phyloP scores from a whole-genome alignment of 768 basidiomycete species.

The Myochromella boudieri region DNA sequence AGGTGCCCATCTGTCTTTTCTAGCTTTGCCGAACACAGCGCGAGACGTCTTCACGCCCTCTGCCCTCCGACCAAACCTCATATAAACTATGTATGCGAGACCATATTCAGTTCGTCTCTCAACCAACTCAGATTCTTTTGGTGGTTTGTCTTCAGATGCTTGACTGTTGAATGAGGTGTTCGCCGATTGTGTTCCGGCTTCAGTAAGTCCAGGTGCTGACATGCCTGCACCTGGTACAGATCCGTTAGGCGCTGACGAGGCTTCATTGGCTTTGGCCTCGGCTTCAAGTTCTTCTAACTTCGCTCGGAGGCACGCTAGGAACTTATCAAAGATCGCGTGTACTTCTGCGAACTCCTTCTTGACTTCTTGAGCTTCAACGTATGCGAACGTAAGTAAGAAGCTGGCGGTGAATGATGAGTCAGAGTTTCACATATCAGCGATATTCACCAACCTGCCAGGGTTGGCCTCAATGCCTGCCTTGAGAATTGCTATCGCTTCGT shows the following conservation, averaged over 20 bases:
- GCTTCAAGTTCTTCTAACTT: constrained; percentile 65
- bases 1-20: constrained; percentile 70
- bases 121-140: constrained; percentile 51
- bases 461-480: constrained; percentile 89
- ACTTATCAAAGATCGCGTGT: constrained; percentile 69
- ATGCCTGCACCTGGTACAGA: background rate
- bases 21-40: constrained; percentile 76
- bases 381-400: constrained; percentile 88
- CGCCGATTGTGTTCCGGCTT: constrained; percentile 5
- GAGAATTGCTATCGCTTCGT: constrained; percentile 80
- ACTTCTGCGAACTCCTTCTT: constrained; percentile 61
- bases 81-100: constrained; percentile 85
- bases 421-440: background rate
- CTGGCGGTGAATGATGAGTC: constrained; percentile 34
- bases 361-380: constrained; percentile 71
- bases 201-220: constrained; percentile 5
- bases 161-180: constrained; percentile 43
- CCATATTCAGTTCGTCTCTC: constrained; percentile 72
- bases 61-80: constrained; percentile 87
- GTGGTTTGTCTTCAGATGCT: constrained; percentile 50
- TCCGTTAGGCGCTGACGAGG: constrained; percentile 22
- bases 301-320: constrained; percentile 62
- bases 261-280: constrained; percentile 34
- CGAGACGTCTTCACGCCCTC: constrained; percentile 84
- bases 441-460: constrained; percentile 59